These are phyloP conservation scores for Monosporascus sp. DNA, from an alignment of 2,329 filamentous ascomycete genomes.

Conservation along the genomic window DNA sequence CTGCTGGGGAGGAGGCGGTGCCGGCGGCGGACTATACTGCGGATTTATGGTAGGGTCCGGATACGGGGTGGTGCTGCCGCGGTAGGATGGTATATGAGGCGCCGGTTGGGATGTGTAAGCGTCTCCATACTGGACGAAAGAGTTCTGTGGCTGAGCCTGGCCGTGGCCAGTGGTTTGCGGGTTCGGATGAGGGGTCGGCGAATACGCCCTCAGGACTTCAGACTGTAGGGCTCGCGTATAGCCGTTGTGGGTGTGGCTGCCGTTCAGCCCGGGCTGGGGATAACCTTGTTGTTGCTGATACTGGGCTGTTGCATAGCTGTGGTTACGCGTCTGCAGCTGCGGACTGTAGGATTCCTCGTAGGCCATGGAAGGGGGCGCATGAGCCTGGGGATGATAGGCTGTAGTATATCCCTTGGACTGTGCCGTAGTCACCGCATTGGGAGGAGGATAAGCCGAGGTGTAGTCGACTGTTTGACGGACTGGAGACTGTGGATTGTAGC, in stretches of 20 bases:
- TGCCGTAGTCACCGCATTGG: background rate
- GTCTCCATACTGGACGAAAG: constrained; percentile 23
- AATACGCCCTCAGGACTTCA: constrained; percentile 18
- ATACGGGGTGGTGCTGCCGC: constrained; percentile 20
- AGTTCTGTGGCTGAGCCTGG: constrained; percentile 14
- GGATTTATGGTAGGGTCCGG: constrained; percentile 21
- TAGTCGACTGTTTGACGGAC: constrained; percentile 1
- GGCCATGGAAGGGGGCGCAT: constrained; percentile 1
- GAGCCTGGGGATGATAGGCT: background rate
- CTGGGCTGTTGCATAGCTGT: background rate
- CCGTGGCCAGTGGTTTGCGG: constrained; percentile 16
- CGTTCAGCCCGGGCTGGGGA: constrained; percentile 13
- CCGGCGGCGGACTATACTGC: constrained; percentile 25
- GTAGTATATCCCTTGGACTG: background rate
- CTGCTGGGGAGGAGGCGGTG: constrained; percentile 8
- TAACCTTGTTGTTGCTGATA: constrained; percentile 20
- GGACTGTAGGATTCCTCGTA: constrained; percentile 16
- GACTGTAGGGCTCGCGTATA: constrained; percentile 16
- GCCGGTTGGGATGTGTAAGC: constrained; percentile 23
- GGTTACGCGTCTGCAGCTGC: constrained; percentile 5
- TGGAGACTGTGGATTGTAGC: constrained; percentile 15
- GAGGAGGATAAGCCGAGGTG: constrained; percentile 1
- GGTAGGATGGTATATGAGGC: constrained; percentile 21
- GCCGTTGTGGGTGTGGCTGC: constrained; percentile 17
- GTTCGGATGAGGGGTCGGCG: constrained; percentile 15